phyloP scores from a whole-genome alignment of 2,329 filamentous ascomycete species.

The Hypoxylon sp. region DNA sequence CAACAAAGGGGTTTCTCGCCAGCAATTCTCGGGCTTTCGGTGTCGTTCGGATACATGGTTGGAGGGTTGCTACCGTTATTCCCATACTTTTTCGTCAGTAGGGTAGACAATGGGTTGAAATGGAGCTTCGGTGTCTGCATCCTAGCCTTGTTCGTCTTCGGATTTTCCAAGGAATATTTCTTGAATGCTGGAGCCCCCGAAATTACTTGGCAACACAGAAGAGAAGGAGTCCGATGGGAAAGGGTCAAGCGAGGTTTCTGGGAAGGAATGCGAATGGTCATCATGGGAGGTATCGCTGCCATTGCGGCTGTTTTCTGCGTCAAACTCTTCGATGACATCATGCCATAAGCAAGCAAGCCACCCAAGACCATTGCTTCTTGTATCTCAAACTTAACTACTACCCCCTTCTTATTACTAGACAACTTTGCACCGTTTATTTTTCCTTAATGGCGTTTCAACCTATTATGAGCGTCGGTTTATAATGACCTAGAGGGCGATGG shows the following conservation, averaged over 20 bases:
- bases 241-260: constrained; percentile 55
- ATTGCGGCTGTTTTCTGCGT: constrained; percentile 70
- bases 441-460: background rate
- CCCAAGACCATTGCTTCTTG: background rate
- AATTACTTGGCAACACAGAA: constrained; percentile 51
- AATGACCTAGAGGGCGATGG: background rate
- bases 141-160: constrained; percentile 73
- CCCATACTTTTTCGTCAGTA: constrained; percentile 74
- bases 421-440: background rate
- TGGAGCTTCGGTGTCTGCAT: constrained; percentile 74
- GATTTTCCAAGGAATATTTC: constrained; percentile 73
- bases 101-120: constrained; percentile 66
- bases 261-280: constrained; percentile 70
- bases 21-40: constrained; percentile 73
- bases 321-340: constrained; percentile 60
- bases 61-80: constrained; percentile 79
- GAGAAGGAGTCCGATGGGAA: constrained; percentile 54
- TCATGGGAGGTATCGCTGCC: constrained; percentile 70
- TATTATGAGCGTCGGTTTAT: background rate
- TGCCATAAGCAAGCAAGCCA: constrained; percentile 29
- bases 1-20: constrained; percentile 55
- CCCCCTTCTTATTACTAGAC: background rate
- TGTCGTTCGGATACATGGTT: constrained; percentile 78
- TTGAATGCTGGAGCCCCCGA: constrained; percentile 44
- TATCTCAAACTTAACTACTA: background rate